A percentile compares a stretch with the other conserved stretches of the same genome.
These are phyloP conservation scores for Emergomyces orientalis DNA, from an alignment of 2,329 filamentous ascomycete species.

Conservation along the genomic window DNA sequence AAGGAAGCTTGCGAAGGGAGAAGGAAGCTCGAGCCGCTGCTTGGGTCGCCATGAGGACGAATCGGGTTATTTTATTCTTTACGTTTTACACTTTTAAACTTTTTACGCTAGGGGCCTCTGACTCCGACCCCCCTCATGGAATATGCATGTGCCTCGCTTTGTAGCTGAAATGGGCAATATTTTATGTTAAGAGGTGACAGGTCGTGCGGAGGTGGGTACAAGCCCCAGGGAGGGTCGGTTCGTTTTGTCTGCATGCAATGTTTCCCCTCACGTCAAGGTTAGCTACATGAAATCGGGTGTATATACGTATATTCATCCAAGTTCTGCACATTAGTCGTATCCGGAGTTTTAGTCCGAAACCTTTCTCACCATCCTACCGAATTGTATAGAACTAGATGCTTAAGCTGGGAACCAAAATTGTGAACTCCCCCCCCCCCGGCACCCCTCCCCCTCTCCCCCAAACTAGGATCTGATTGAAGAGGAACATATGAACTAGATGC, in stretches of 20 bases:
- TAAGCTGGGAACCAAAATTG: too few species aligned
- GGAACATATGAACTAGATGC: background rate
- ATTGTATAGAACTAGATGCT: too few species aligned
- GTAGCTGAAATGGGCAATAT: too few species aligned
- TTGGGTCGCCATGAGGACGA: background rate
- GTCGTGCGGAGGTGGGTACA: too few species aligned
- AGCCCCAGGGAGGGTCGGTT: too few species aligned
- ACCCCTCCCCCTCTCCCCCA: background rate
- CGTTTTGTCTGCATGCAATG: too few species aligned
- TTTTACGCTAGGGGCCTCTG: too few species aligned
- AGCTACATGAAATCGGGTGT: background rate
- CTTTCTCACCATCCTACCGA: too few species aligned
- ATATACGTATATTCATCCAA: background rate
- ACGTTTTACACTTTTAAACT: too few species aligned
- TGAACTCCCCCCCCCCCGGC: background rate
- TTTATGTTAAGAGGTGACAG: too few species aligned
- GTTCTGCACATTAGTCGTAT: background rate
- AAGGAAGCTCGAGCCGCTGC: background rate
- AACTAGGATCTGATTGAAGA: background rate
- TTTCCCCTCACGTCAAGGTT: too few species aligned
- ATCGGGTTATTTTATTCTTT: background rate
- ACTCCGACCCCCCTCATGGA: background rate
- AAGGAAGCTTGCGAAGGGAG: background rate
- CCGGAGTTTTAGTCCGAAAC: too few species aligned
- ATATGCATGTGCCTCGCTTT: background rate